phyloP scores from a whole-genome alignment of 208 protist genomes.

The Trypanosoma mega region DNA sequence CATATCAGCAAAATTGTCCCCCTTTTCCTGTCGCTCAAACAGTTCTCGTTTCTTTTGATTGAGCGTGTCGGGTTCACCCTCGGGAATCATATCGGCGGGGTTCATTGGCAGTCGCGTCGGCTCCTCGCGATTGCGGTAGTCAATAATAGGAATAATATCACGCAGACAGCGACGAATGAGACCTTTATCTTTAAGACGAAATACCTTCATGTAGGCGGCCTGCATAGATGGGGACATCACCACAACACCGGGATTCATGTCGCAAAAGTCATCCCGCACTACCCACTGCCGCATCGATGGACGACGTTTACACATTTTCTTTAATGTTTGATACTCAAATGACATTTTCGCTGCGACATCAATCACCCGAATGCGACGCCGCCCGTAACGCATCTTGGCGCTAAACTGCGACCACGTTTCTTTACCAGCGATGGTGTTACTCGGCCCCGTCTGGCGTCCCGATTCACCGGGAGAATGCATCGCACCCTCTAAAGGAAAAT shows the following conservation, averaged over 20 bases:
- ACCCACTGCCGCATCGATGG: slow-evolving; percentile 88
- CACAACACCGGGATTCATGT: slow-evolving; percentile 85
- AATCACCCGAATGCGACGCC: slow-evolving; percentile 80
- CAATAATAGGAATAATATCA: slow-evolving; percentile 88
- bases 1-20: slow-evolving; percentile 70
- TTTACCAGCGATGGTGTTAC: slow-evolving; percentile 57
- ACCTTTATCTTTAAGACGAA: slow-evolving; percentile 83
- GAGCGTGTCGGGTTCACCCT: slow-evolving; percentile 81
- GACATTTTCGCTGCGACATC: slow-evolving; percentile 89
- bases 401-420: slow-evolving; percentile 88
- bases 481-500: slow-evolving; percentile 36
- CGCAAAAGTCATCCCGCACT: slow-evolving; percentile 84
- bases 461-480: slow-evolving; percentile 80
- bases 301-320: slow-evolving; percentile 83
- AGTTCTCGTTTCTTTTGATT: slow-evolving; percentile 89
- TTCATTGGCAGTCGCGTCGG: slow-evolving; percentile 41
- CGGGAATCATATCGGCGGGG: slow-evolving; percentile 73
- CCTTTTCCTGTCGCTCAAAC: slow-evolving; percentile 77
- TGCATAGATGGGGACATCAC: slow-evolving; percentile 91
- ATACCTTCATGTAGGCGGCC: slow-evolving; percentile 89
- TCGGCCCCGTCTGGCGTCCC: slow-evolving; percentile 46
- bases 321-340: slow-evolving; percentile 92
- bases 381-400: slow-evolving; percentile 73
- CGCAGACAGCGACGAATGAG: slow-evolving; percentile 78
- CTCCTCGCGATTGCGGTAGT: slow-evolving; percentile 85